Percentiles rank a stretch among this genome's conserved stretches.
phyloP scores from a whole-genome alignment of 2,329 filamentous ascomycete species.

The Ophiocordyceps camponoti-floridani region DNA sequence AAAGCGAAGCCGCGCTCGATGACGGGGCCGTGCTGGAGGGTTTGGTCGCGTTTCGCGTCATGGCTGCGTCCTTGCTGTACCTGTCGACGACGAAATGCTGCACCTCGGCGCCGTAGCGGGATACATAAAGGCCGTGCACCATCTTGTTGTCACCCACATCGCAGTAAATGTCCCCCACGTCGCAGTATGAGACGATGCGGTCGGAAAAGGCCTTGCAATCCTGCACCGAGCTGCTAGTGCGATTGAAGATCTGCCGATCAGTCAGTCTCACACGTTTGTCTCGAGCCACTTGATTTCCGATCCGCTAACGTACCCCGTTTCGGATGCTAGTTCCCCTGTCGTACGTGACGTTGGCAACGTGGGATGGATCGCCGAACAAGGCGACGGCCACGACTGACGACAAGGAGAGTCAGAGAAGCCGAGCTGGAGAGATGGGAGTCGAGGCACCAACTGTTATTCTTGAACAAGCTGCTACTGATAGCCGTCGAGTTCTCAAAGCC shows the following conservation, averaged over 20 bases:
- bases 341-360: constrained; percentile 17
- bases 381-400: constrained; percentile 19
- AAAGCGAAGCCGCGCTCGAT: not conserved
- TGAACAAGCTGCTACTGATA: constrained; percentile 10
- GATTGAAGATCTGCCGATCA: constrained; percentile 15
- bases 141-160: constrained; percentile 11
- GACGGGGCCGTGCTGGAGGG: not conserved
- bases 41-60: not conserved
- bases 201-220: constrained; percentile 16
- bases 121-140: constrained; percentile 18
- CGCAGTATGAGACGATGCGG: constrained; percentile 21
- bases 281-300: not conserved
- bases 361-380: constrained; percentile 23
- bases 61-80: constrained; percentile 5
- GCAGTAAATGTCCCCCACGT: constrained; percentile 22
- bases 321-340: constrained; percentile 17
- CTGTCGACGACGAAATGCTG: constrained; percentile 17
- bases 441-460: constrained; percentile 14
- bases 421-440: not conserved
- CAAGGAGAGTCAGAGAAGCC: not conserved
- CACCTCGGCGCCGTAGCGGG: constrained; percentile 15
- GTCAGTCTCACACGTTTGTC: not conserved
- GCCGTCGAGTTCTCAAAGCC: constrained; percentile 10
- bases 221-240: constrained; percentile 11
- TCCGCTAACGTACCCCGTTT: constrained; percentile 16